phyloP scores from a whole-genome alignment of 306 rosid species.

The Sindora glabra region DNA sequence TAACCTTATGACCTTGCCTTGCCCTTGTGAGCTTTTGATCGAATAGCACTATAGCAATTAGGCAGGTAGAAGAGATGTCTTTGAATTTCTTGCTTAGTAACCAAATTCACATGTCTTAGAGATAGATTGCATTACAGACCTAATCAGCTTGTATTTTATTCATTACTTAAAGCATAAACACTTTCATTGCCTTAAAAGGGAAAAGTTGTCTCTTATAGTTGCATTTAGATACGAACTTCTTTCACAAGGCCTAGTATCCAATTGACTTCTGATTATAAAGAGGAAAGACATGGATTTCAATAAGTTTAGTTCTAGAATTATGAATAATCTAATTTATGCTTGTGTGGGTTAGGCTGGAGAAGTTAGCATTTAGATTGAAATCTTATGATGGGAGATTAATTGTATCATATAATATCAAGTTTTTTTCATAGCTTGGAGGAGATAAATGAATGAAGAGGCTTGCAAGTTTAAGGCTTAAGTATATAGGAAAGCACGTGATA shows the following conservation, averaged over 20 bases:
- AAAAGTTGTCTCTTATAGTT: constrained; percentile 84
- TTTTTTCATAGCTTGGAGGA: constrained; percentile 74
- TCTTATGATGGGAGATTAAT: constrained; percentile 66
- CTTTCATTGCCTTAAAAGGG: constrained; percentile 80
- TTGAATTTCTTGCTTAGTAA: constrained; percentile 67
- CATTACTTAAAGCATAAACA: constrained; percentile 63
- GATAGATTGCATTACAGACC: constrained; percentile 90
- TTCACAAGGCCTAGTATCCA: constrained; percentile 73
- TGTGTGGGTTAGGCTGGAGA: constrained; percentile 76
- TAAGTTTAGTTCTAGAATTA: constrained; percentile 41
- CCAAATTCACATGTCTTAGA: constrained; percentile 60
- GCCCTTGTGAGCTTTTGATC: constrained; percentile 84
- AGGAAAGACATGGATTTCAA: constrained; percentile 79
- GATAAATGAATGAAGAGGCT: constrained; percentile 73
- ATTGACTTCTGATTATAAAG: constrained; percentile 72
- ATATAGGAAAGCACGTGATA: constrained; percentile 73
- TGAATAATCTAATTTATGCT: constrained; percentile 79
- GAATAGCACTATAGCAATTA: constrained; percentile 95
- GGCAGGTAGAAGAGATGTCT: constrained; percentile 94
- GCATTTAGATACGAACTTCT: constrained; percentile 36
- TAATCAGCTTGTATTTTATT: constrained; percentile 84
- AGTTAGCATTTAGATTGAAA: constrained; percentile 55
- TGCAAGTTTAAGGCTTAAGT: constrained; percentile 65
- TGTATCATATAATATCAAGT: constrained; percentile 82
- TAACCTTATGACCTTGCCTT: constrained; percentile 71